Percentiles rank a stretch among this genome's conserved stretches.
Evolutionary conservation across 2,329 filamentous ascomycete genomes (phyloP).

Genomic region (Aspergillus ibericus): DNA sequence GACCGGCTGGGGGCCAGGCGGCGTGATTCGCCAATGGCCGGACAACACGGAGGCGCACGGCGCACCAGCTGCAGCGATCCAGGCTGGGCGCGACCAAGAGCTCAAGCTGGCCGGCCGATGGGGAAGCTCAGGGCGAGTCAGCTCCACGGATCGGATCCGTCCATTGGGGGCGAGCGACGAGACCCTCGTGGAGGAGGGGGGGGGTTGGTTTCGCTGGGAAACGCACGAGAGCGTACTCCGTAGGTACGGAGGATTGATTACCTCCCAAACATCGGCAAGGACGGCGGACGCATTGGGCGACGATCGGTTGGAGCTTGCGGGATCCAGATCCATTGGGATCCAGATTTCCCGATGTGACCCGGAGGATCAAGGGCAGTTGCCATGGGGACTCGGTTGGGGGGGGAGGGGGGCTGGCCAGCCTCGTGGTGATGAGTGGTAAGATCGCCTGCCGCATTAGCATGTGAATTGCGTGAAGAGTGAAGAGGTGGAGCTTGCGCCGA

Average conservation of each 20-base stretch:
- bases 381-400: conserved; percentile 21
- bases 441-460: conserved; percentile 4
- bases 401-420: conserved; percentile 13
- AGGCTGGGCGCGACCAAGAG: neutral
- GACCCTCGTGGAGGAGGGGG: neutral
- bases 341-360: conserved; percentile 16
- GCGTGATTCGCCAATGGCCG: neutral
- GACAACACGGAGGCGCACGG: neutral
- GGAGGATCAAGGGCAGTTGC: conserved; percentile 17
- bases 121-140: neutral
- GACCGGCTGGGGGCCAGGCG: neutral
- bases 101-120: neutral
- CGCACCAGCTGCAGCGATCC: neutral
- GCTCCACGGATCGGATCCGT: neutral
- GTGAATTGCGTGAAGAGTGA: neutral
- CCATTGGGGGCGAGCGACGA: neutral
- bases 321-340: conserved; percentile 7
- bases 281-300: conserved; percentile 3
- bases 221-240: neutral
- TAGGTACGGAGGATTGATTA: too few species aligned
- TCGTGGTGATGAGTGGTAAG: conserved; percentile 10
- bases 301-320: conserved; percentile 18
- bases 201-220: neutral
- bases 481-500: neutral
- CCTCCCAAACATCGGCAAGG: neutral